Conservation (phyloP, 257 asterid species). For the Linaria vulgaris region DNA sequence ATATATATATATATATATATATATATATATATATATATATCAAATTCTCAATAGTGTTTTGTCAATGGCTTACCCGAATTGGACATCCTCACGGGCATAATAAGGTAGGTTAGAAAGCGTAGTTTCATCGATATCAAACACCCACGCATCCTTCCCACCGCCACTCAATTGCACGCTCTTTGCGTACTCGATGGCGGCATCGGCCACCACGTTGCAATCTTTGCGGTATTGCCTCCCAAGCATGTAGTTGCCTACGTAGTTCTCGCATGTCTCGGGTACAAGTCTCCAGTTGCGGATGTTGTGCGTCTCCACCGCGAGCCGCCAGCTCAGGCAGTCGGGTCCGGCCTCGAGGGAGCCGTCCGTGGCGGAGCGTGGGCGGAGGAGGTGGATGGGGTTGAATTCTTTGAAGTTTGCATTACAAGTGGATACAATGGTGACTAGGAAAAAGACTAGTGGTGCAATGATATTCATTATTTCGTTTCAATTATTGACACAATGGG, state of each 20-base stretch:
- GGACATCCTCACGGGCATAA: constrained; percentile 45
- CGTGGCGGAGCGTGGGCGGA: constrained; percentile 40
- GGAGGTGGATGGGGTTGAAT: constrained; percentile 32
- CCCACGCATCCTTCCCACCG: constrained; percentile 51
- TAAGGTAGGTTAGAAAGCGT: constrained; percentile 50
- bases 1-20: no score
- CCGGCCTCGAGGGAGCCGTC: constrained; percentile 30
- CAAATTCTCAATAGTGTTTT: no score
- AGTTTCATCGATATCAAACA: constrained; percentile 57
- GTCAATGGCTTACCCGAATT: constrained; percentile 59
- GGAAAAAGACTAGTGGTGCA: constrained; percentile 7
- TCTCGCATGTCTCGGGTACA: constrained; percentile 52
- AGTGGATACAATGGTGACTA: background rate
- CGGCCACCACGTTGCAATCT: constrained; percentile 50
- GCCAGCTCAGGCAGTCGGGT: constrained; percentile 73
- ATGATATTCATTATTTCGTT: background rate
- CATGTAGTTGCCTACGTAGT: constrained; percentile 65
- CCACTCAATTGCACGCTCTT: constrained; percentile 27
- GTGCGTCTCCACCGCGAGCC: constrained; percentile 66
- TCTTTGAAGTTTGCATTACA: constrained; percentile 17
- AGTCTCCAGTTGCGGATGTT: constrained; percentile 43
- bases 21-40: no score
- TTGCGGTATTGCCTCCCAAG: constrained; percentile 55
- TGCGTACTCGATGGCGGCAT: constrained; percentile 47
- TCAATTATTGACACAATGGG: constrained; percentile 4